Conservation (phyloP, 129 eudicot genomes). For the Arctium minus region DNA sequence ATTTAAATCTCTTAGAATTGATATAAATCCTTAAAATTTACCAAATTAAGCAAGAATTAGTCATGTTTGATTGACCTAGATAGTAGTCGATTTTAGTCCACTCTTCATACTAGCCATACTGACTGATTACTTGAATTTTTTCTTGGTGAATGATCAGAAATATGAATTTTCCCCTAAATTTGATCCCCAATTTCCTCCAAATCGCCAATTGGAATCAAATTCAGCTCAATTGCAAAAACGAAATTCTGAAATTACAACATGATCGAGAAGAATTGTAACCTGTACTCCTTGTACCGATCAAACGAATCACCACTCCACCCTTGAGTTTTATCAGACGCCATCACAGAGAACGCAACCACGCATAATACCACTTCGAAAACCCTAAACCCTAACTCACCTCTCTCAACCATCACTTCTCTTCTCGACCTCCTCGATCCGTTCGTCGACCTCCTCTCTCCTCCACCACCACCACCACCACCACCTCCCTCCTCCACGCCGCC, state of each 20-base stretch:
- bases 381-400: constrained; percentile 69
- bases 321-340: constrained; percentile 93
- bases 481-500: constrained; percentile 25
- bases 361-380: constrained; percentile 48
- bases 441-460: constrained; percentile 44
- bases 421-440: constrained; percentile 41
- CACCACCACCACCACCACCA: constrained; percentile 33
- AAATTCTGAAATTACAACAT: neutral
- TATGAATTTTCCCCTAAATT: neutral
- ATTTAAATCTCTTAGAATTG: neutral
- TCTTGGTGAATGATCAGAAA: neutral
- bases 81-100: neutral
- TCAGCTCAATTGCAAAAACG: neutral
- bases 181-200: neutral
- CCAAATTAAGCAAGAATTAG: neutral
- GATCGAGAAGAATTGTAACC: constrained; percentile 30
- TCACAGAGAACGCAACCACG: constrained; percentile 76
- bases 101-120: neutral
- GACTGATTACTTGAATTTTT: neutral
- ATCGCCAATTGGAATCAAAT: neutral
- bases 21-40: neutral
- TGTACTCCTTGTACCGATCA: constrained; percentile 87
- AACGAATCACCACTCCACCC: constrained; percentile 99
- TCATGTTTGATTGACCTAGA: neutral
- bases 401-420: constrained; percentile 39